A percentile compares a stretch with the other conserved stretches of the same genome.
phyloP scores from a whole-genome alignment of 768 basidiomycete genomes.

The Tylopilus vinaceipallidus region DNA sequence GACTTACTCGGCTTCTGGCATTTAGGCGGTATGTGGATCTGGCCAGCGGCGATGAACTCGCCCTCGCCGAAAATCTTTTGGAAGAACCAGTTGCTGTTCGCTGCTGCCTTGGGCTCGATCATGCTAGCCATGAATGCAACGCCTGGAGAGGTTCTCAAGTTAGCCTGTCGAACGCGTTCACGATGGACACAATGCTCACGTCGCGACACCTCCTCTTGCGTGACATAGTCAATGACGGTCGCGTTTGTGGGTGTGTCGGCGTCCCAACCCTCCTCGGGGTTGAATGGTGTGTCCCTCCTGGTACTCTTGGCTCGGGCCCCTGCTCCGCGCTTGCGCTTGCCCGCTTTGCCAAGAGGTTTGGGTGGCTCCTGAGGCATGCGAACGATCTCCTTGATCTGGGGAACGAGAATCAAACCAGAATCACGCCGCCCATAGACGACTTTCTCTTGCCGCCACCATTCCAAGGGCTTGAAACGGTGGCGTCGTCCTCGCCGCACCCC shows the following conservation, averaged over 20 bases:
- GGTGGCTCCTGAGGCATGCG: slow-evolving; percentile 51
- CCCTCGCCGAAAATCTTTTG: slow-evolving; percentile 92
- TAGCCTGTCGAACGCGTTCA: not conserved
- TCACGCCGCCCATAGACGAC: slow-evolving; percentile 74
- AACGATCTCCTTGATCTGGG: slow-evolving; percentile 66
- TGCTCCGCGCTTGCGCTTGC: slow-evolving; percentile 34
- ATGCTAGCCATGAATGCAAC: slow-evolving; percentile 75
- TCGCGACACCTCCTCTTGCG: slow-evolving; percentile 58
- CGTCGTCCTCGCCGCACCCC: slow-evolving; percentile 74
- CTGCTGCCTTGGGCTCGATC: slow-evolving; percentile 59
- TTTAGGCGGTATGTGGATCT: slow-evolving; percentile 75
- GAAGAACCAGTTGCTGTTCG: slow-evolving; percentile 73
- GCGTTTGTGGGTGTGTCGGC: slow-evolving; percentile 66
- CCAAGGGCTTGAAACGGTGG: slow-evolving; percentile 68
- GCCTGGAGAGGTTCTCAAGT: slow-evolving; percentile 41
- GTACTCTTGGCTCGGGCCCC: slow-evolving; percentile 37
- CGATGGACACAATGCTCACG: slow-evolving; percentile 51
- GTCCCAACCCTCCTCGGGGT: slow-evolving; percentile 84
- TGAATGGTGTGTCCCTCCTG: slow-evolving; percentile 29
- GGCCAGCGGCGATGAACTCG: slow-evolving; percentile 88
- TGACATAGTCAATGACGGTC: slow-evolving; percentile 65
- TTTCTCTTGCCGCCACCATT: slow-evolving; percentile 92
- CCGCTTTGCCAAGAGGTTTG: slow-evolving; percentile 44
- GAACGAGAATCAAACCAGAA: slow-evolving; percentile 50
- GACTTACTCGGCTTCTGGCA: slow-evolving; percentile 84